Evolutionary conservation across 306 rosid genomes (phyloP).

Genomic region (Acacia crassicarpa): DNA sequence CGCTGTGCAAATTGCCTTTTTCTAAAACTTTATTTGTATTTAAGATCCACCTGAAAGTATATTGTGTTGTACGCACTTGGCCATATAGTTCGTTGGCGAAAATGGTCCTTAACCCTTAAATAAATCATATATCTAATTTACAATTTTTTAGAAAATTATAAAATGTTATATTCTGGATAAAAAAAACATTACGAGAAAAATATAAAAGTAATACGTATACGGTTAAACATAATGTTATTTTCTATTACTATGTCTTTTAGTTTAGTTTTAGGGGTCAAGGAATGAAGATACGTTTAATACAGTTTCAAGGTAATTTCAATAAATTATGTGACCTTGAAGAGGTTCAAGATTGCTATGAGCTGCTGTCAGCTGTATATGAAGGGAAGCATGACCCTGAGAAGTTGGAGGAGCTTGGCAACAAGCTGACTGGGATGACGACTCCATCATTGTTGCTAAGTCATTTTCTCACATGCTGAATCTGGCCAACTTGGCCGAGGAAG

Average conservation of each 20-base stretch:
- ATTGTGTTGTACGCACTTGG: too few relatives aligned
- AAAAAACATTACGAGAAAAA: too few relatives aligned
- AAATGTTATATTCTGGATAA: too few relatives aligned
- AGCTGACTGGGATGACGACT: constrained; percentile 79
- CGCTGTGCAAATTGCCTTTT: too few relatives aligned
- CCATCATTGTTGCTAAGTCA: constrained; percentile 76
- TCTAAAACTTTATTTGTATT: too few relatives aligned
- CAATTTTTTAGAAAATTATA: too few relatives aligned
- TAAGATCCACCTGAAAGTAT: too few relatives aligned
- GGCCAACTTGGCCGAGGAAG: constrained; percentile 92
- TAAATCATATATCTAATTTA: too few relatives aligned
- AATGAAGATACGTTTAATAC: background rate
- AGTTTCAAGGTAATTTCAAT: background rate
- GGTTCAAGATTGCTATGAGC: constrained; percentile 94
- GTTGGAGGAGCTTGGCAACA: constrained; percentile 83
- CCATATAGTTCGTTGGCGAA: too few relatives aligned
- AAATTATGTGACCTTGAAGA: constrained; percentile 32
- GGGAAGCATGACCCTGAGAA: constrained; percentile 59
- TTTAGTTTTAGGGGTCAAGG: background rate
- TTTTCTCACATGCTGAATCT: constrained; percentile 87
- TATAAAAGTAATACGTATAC: too few relatives aligned
- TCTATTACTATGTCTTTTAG: background rate
- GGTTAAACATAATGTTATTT: too few relatives aligned
- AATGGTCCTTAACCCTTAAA: too few relatives aligned
- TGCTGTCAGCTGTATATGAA: constrained; percentile 73